phyloP scores from a whole-genome alignment of 306 rosid genomes.

The Cucurbita ficifolia region DNA sequence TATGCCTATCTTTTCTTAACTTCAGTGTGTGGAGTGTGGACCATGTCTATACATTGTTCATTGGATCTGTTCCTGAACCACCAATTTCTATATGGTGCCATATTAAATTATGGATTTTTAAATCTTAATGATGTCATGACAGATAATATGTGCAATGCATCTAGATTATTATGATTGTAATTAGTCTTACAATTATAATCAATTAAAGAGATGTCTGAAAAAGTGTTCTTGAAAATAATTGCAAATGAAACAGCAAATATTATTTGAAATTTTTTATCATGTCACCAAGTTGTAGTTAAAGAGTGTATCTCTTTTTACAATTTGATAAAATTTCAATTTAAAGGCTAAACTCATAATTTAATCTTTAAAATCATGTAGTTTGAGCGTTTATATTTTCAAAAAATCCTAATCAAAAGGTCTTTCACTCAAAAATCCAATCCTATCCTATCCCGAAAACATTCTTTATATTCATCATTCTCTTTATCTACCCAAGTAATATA shows the following conservation, averaged over 20 bases:
- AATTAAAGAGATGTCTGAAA: background rate
- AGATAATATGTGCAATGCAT: background rate
- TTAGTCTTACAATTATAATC: background rate
- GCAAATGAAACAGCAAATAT: background rate
- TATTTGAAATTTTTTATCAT: background rate
- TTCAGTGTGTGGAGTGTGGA: slow-evolving; percentile 2
- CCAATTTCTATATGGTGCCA: background rate
- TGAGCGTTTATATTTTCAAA: background rate
- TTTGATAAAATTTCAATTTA: too few species aligned
- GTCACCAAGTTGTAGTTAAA: background rate
- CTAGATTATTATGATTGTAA: background rate
- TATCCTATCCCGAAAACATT: too few species aligned
- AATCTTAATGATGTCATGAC: background rate
- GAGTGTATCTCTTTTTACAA: background rate
- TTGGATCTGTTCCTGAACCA: background rate
- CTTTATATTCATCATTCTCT: too few species aligned
- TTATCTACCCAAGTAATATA: background rate
- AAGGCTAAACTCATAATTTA: too few species aligned
- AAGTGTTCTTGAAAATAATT: background rate
- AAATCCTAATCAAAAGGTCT: too few species aligned
- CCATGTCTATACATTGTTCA: background rate
- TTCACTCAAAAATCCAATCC: too few species aligned
- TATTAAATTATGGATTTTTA: background rate
- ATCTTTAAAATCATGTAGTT: too few species aligned
- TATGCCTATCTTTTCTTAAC: background rate